These are phyloP conservation scores for Kernera saxatilis DNA, from an alignment of 345 rosid species.

Conservation along the genomic window DNA sequence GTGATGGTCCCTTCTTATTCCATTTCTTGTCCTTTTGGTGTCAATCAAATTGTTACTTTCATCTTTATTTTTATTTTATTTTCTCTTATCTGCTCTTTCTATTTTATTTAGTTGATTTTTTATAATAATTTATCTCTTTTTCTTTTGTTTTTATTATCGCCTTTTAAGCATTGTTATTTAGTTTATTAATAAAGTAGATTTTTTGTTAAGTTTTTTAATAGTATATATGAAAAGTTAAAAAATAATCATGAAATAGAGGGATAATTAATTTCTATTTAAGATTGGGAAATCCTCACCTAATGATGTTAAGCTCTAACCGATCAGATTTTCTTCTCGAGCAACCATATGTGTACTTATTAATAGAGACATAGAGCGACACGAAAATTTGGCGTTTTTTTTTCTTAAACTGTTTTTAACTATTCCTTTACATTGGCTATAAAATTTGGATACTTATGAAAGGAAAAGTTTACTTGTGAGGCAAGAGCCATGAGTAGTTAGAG, in stretches of 20 bases:
- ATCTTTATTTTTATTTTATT: not conserved
- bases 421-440: not conserved
- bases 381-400: not conserved
- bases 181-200: too few species aligned
- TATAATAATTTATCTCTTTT: not conserved
- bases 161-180: constrained; percentile 5
- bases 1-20: constrained; percentile 35
- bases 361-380: not conserved
- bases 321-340: not conserved
- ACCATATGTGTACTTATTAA: not conserved
- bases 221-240: too few species aligned
- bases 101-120: not conserved
- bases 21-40: constrained; percentile 29
- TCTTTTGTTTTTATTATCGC: not conserved
- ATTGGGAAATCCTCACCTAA: constrained; percentile 11
- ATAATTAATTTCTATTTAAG: not conserved
- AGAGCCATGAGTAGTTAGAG: not conserved
- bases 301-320: constrained; percentile 7
- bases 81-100: constrained; percentile 4
- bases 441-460: not conserved
- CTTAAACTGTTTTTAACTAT: not conserved
- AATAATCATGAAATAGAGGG: too few species aligned
- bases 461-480: not conserved
- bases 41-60: constrained; percentile 21
- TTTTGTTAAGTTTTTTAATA: too few species aligned